Percentiles rank a stretch among this genome's conserved stretches.
Conservation (phyloP, 192 early-diverging fungal species). For the Coemansia sp. region DNA sequence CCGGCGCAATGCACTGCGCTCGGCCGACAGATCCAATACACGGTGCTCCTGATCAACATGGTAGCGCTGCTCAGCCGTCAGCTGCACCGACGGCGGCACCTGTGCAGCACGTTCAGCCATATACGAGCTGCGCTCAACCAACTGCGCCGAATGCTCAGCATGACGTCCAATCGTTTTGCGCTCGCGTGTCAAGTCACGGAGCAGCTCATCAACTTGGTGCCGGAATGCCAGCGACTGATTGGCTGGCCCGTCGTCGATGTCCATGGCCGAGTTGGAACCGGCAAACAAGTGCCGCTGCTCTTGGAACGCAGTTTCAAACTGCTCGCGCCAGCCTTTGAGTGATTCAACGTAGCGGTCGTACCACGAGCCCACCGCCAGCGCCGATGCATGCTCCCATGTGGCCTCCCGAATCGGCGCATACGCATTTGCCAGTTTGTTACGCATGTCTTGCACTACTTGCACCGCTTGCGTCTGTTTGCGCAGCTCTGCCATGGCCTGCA, state of each 20-base stretch:
- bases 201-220: slow-evolving; percentile 41
- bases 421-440: slow-evolving; percentile 40
- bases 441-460: slow-evolving; percentile 53
- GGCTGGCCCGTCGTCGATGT: slow-evolving; percentile 6
- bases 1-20: slow-evolving; percentile 45
- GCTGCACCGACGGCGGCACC: slow-evolving; percentile 26
- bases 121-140: slow-evolving; percentile 42
- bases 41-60: slow-evolving; percentile 51
- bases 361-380: slow-evolving; percentile 29
- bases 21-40: slow-evolving; percentile 41
- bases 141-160: slow-evolving; percentile 39
- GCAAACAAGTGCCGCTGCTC: slow-evolving; percentile 43
- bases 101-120: slow-evolving; percentile 47
- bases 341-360: slow-evolving; percentile 38
- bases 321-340: slow-evolving; percentile 51
- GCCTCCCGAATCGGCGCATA: slow-evolving; percentile 52
- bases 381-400: slow-evolving; percentile 53
- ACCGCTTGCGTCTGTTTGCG: slow-evolving; percentile 49
- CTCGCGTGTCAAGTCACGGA: slow-evolving; percentile 47
- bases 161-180: slow-evolving; percentile 40
- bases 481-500: slow-evolving; percentile 39
- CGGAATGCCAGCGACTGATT: slow-evolving; percentile 26
- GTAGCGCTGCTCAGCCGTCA: slow-evolving; percentile 55
- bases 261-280: slow-evolving; percentile 13
- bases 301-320: slow-evolving; percentile 52